Evolutionary conservation across 257 asterid species (phyloP), one percentile per base, ranked within the genome.

Genomic region (Jaltomata sinuosa): DNA sequence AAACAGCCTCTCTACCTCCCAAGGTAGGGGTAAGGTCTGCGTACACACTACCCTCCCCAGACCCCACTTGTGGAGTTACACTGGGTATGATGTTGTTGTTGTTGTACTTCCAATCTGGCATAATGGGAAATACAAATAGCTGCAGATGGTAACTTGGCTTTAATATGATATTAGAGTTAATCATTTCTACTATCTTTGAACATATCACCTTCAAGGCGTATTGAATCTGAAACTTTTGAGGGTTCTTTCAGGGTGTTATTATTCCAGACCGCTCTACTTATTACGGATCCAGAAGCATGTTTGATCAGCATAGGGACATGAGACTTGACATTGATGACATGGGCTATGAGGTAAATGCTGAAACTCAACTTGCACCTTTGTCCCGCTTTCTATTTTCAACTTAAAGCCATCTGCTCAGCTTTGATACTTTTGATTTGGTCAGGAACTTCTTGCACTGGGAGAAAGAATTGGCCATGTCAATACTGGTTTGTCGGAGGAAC

Each of bases 361-460:
- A 47, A 29, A 47, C 81, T 76, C 61, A 29, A 67, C 80, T 34
- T 64, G 76, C 16, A 61, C 15, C 79, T n/a, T 8, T 47, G 22
- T 27, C 45, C 22, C 31, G 31, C 49, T 65, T 82, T 15, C n/a
- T 49, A 69, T 79, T 49, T 22, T 61, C n/a, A 53, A 27, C 71
- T 61, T 64, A 22, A 50, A 47, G 84, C 82, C 53, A 52, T 61
- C 54, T 53, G 16, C 67, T 77, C 49, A 31, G 29, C 54, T 40
- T 72, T 55, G 45, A 84, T 74, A 67, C 18, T 79, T 18, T 27
- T 87, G 84, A 27, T 84, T 34, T 87, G 83, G 61, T 21, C 91
- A 94, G 97, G 98, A 94, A 22, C 98, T 94, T 81, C 94, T 93
- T 65, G 98, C 94, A 19, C 93, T 94, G 10, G 98, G 95, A 40